phyloP scores from a whole-genome alignment of 805 yeast species.

The Hemisphaericaspora nanyangensis region DNA sequence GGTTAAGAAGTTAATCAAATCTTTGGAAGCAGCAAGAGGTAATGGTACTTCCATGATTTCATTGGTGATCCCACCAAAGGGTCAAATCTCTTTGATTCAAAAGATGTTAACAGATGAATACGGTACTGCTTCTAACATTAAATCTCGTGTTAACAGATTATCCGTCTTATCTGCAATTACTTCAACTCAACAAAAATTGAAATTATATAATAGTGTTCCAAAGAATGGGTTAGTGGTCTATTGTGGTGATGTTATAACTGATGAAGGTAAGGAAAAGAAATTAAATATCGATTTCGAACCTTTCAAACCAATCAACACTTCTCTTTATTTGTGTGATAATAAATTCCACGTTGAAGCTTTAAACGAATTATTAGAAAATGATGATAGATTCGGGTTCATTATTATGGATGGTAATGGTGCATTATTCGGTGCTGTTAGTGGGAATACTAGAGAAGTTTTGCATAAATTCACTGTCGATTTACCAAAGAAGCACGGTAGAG shows the following conservation, averaged over 20 bases:
- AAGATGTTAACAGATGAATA: slow-evolving; percentile 96
- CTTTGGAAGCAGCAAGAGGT: slow-evolving; percentile 89
- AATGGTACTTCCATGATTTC: slow-evolving; percentile 99
- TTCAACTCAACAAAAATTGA: slow-evolving; percentile 94
- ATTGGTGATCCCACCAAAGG: slow-evolving; percentile 90
- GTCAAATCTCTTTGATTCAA: slow-evolving; percentile 83
- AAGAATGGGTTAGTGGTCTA: slow-evolving; percentile 92
- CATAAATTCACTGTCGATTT: slow-evolving; percentile 95
- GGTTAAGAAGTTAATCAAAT: slow-evolving; percentile 88
- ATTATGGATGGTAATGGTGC: slow-evolving; percentile 99
- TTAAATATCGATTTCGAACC: slow-evolving; percentile 97
- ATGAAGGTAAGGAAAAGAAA: slow-evolving; percentile 96
- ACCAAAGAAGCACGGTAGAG: slow-evolving; percentile 99
- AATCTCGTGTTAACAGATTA: slow-evolving; percentile 94
- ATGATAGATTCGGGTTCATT: slow-evolving; percentile 95
- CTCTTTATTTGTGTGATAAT: slow-evolving; percentile 90
- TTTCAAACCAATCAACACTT: slow-evolving; percentile 98
- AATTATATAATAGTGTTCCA: slow-evolving; percentile 85
- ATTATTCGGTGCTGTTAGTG: slow-evolving; percentile 89
- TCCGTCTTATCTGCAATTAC: slow-evolving; percentile 96
- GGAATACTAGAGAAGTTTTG: slow-evolving; percentile 93
- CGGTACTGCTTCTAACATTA: slow-evolving; percentile 97
- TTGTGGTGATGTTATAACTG: slow-evolving; percentile 98
- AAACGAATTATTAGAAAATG: slow-evolving; percentile 88
- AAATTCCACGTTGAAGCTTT: slow-evolving; percentile 97